These are phyloP conservation scores for Platismatia glauca DNA, from an alignment of 495 filamentous ascomycete genomes.

Conservation along the genomic window DNA sequence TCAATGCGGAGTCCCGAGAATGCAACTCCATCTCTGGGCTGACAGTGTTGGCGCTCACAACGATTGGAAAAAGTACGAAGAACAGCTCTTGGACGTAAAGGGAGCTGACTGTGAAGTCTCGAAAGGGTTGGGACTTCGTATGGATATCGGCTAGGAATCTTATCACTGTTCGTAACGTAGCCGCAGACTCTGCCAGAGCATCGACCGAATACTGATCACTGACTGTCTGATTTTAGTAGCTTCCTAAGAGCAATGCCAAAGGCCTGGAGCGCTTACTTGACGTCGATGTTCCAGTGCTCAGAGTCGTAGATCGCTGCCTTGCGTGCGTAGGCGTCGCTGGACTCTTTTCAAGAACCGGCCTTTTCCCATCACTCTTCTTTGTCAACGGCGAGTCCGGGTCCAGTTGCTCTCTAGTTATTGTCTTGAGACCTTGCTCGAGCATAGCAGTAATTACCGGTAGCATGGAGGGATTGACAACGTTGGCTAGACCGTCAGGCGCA, in stretches of 20 bases:
- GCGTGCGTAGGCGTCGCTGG: slow-evolving; percentile 54
- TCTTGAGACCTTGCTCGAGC: slow-evolving; percentile 71
- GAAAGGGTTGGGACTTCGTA: slow-evolving; percentile 58
- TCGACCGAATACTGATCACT: not conserved
- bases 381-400: slow-evolving; percentile 45
- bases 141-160: slow-evolving; percentile 75
- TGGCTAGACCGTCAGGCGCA: slow-evolving; percentile 39
- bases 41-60: slow-evolving; percentile 75
- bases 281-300: slow-evolving; percentile 21
- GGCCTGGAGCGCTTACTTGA: slow-evolving; percentile 13
- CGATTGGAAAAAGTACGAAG: slow-evolving; percentile 68
- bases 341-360: slow-evolving; percentile 27
- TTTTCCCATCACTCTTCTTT: slow-evolving; percentile 20
- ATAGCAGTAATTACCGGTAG: slow-evolving; percentile 76
- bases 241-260: not conserved
- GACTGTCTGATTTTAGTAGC: not conserved
- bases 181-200: slow-evolving; percentile 20
- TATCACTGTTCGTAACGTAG: slow-evolving; percentile 60
- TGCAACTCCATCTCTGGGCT: slow-evolving; percentile 75
- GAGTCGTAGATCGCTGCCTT: slow-evolving; percentile 48
- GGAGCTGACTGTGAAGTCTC: slow-evolving; percentile 68
- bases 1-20: slow-evolving; percentile 66
- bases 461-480: slow-evolving; percentile 67
- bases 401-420: slow-evolving; percentile 53
- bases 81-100: slow-evolving; percentile 72